A percentile compares a stretch with the other conserved stretches of the same genome.
Evolutionary conservation across 83 land plant species (phyloP).

Genomic region (Larix sibirica): DNA sequence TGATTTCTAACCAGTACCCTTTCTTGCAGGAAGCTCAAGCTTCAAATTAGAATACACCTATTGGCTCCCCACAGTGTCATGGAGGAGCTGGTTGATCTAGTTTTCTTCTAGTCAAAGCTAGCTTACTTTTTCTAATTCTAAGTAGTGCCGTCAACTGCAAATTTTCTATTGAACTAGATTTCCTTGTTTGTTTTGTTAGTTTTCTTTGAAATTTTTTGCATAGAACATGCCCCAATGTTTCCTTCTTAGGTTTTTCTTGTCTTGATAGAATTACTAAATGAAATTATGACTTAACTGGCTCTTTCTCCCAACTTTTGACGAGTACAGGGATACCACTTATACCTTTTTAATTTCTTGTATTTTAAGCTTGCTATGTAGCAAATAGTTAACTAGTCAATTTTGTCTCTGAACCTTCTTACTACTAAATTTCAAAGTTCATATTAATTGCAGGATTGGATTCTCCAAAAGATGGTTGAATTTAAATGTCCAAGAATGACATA

Average conservation of each 20-base stretch:
- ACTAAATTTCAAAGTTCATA: slow-evolving; percentile 3
- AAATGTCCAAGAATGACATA: not conserved
- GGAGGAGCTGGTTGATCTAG: slow-evolving; percentile 18
- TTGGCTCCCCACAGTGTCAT: slow-evolving; percentile 34
- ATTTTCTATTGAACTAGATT: slow-evolving; percentile 9
- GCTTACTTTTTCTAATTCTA: not conserved
- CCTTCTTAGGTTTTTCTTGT: not conserved
- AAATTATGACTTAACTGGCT: not conserved
- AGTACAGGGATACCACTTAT: not conserved
- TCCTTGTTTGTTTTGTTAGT: slow-evolving; percentile 1
- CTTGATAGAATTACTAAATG: not conserved
- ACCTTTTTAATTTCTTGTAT: slow-evolving; percentile 1
- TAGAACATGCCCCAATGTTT: not conserved
- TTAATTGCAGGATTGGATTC: slow-evolving; percentile 1
- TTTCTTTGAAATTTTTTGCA: slow-evolving; percentile 10
- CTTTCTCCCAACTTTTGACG: not conserved
- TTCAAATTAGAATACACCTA: slow-evolving; percentile 35
- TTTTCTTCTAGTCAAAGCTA: not conserved
- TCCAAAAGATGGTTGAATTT: not conserved
- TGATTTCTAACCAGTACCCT: slow-evolving; percentile 20
- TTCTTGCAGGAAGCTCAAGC: slow-evolving; percentile 32
- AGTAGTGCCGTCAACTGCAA: not conserved
- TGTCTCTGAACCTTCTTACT: slow-evolving; percentile 5
- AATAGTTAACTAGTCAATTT: not conserved
- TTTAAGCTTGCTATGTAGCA: slow-evolving; percentile 2